phyloP scores from a whole-genome alignment of 345 rosid species.

The Rubroshorea leprosula region DNA sequence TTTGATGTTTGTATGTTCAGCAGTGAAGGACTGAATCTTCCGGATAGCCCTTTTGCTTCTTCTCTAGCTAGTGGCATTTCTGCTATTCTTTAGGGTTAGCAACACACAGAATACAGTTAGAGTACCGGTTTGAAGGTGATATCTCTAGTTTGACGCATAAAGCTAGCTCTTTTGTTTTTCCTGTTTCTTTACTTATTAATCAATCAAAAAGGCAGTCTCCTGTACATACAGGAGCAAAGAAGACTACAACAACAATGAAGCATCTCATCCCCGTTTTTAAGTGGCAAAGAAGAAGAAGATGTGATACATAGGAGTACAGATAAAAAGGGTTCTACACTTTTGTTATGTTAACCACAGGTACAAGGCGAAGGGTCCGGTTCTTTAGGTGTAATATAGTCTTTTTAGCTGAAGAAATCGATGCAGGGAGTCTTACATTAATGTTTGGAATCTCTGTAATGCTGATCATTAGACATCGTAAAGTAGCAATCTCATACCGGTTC shows the following conservation, averaged over 20 bases:
- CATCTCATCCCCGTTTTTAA: slow-evolving; percentile 6
- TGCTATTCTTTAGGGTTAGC: not conserved
- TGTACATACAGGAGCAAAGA: slow-evolving; percentile 25
- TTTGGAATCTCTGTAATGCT: slow-evolving; percentile 20
- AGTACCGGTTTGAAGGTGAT: slow-evolving; percentile 18
- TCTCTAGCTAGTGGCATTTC: slow-evolving; percentile 55
- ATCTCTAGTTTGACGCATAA: slow-evolving; percentile 21
- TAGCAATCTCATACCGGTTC: not conserved
- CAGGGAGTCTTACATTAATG: slow-evolving; percentile 8
- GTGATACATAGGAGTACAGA: slow-evolving; percentile 25
- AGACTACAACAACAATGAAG: not conserved
- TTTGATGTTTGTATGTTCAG: slow-evolving; percentile 16
- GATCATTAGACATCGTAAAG: slow-evolving; percentile 14
- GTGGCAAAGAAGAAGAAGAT: slow-evolving; percentile 17
- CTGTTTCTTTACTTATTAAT: not conserved
- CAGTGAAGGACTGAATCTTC: slow-evolving; percentile 64
- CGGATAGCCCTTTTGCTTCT: slow-evolving; percentile 87
- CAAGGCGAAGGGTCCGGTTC: slow-evolving; percentile 15
- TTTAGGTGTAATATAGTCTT: slow-evolving; percentile 19
- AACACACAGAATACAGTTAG: not conserved
- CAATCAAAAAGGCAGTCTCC: slow-evolving; percentile 10
- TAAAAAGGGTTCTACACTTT: slow-evolving; percentile 25
- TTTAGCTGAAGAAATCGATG: slow-evolving; percentile 19
- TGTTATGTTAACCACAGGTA: slow-evolving; percentile 24
- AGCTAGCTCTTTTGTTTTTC: slow-evolving; percentile 3